Conservation (phyloP, 495 filamentous ascomycete species). For the Apiosordaria backusii region DNA sequence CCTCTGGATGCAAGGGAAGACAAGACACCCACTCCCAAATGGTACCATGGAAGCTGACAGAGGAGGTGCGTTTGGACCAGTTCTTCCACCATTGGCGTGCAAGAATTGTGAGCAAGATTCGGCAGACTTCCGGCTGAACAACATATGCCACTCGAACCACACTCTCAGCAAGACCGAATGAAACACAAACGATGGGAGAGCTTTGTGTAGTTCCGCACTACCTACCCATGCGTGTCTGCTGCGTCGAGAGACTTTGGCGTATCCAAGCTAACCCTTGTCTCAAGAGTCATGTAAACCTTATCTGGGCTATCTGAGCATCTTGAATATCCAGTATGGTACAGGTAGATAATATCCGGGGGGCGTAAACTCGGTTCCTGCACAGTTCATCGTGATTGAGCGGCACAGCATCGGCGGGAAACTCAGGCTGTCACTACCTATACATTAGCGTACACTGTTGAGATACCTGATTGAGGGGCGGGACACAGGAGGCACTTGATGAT, state of each 20-base stretch:
- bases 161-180: background rate
- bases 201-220: too few relatives aligned
- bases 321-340: background rate
- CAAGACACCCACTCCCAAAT: background rate
- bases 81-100: background rate
- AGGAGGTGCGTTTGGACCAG: background rate
- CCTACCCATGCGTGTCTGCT: too few relatives aligned
- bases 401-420: background rate
- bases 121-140: background rate
- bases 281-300: background rate
- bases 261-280: too few relatives aligned
- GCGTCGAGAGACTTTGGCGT: too few relatives aligned
- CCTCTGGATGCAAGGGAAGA: background rate
- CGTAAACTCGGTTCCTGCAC: background rate
- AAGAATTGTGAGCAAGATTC: background rate
- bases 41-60: background rate
- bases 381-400: background rate
- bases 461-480: background rate
- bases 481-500: background rate
- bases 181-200: background rate
- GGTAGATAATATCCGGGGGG: background rate
- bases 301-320: background rate
- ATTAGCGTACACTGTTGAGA: background rate
- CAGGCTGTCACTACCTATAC: background rate
- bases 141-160: background rate